Conservation (phyloP, 228 moss, liverwort and hornwort species). For the Sphagnum fallax region DNA sequence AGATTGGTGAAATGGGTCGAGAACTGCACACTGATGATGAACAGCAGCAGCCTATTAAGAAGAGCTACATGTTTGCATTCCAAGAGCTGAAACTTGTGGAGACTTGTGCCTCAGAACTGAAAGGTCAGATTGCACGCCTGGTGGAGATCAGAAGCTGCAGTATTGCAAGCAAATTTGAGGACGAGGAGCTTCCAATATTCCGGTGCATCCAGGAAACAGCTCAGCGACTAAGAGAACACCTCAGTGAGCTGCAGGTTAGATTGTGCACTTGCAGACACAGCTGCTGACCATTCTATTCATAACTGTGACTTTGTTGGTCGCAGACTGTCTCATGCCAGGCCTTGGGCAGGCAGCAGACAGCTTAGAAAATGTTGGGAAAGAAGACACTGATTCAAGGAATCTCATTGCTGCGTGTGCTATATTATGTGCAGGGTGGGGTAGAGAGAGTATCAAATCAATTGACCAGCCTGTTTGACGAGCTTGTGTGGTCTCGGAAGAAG, state of each 20-base stretch:
- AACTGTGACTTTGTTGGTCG: too few relatives aligned
- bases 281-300: too few relatives aligned
- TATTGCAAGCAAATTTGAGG: neutral
- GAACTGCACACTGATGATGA: neutral
- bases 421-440: slow-evolving; percentile 12
- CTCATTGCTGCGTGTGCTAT: neutral
- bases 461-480: slow-evolving; percentile 34
- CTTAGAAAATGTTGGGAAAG: too few relatives aligned
- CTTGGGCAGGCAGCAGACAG: too few relatives aligned
- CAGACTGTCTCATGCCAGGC: too few relatives aligned
- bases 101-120: slow-evolving; percentile 6
- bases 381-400: too few relatives aligned
- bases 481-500: slow-evolving; percentile 34
- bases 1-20: slow-evolving; percentile 2
- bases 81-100: slow-evolving; percentile 35
- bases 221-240: slow-evolving; percentile 8
- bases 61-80: slow-evolving; percentile 12
- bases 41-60: neutral
- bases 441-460: slow-evolving; percentile 35
- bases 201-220: slow-evolving; percentile 4
- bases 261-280: too few relatives aligned
- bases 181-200: slow-evolving; percentile 1
- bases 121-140: slow-evolving; percentile 10
- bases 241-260: slow-evolving; percentile 24
- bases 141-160: neutral